A percentile compares a stretch with the other conserved stretches of the same genome.
Conservation (phyloP, 2,329 filamentous ascomycete genomes). For the Geoglossum cookeanum region DNA sequence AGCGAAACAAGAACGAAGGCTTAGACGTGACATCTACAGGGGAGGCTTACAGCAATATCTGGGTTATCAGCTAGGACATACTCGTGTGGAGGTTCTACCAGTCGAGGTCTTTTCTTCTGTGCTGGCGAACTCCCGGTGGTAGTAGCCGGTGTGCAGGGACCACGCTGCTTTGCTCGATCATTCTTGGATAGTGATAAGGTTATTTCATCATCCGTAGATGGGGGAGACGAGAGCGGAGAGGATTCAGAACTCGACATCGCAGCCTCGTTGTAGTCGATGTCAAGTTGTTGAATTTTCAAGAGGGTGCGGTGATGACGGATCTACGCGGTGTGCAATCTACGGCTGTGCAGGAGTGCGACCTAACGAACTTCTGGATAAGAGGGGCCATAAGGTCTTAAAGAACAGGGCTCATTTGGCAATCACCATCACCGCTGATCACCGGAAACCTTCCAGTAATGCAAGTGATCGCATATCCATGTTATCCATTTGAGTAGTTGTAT, state of each 20-base stretch:
- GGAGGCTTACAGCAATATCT: slow-evolving; percentile 66
- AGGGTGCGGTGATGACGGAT: background rate
- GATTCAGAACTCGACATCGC: slow-evolving; percentile 5
- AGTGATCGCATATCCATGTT: background rate
- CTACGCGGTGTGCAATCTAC: slow-evolving; percentile 2
- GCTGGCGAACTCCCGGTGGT: slow-evolving; percentile 1
- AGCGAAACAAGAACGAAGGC: slow-evolving; percentile 8
- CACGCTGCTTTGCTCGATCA: background rate
- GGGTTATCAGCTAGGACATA: slow-evolving; percentile 77
- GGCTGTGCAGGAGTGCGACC: background rate
- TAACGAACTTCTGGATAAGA: background rate
- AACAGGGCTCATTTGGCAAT: background rate
- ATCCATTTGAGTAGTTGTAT: slow-evolving; percentile 1
- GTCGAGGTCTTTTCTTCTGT: slow-evolving; percentile 36
- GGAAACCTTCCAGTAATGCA: background rate
- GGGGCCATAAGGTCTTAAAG: background rate
- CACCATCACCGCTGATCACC: background rate
- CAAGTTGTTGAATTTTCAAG: background rate
- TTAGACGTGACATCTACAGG: slow-evolving; percentile 22
- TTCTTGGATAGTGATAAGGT: background rate
- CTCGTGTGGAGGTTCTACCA: slow-evolving; percentile 78
- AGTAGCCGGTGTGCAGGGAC: background rate
- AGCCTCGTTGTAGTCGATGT: background rate
- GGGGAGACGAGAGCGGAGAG: slow-evolving; percentile 5
- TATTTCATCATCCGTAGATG: slow-evolving; percentile 5